Percentiles rank a stretch among this genome's conserved stretches.
Evolutionary conservation across 208 protist species (phyloP).

Genomic region (Leishmania guyanensis): DNA sequence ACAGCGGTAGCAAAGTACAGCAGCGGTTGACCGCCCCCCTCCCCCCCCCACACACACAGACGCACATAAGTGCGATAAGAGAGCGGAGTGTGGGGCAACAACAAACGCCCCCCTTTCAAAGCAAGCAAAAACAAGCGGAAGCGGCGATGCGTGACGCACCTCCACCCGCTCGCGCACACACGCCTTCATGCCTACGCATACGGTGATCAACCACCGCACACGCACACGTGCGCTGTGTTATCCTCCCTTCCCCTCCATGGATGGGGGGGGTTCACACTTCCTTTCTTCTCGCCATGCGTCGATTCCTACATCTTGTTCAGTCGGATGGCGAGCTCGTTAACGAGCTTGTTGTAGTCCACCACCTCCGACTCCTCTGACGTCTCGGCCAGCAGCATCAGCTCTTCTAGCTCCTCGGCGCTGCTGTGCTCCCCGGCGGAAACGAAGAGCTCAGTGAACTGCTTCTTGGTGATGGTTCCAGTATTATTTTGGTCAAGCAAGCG

Average conservation of each 20-base stretch:
- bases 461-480: conserved; percentile 71
- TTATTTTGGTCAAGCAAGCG: conserved; percentile 69
- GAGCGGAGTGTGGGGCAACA: no score
- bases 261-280: not conserved
- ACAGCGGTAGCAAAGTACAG: no score
- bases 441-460: conserved; percentile 72
- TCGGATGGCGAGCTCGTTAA: conserved; percentile 49
- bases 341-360: conserved; percentile 79
- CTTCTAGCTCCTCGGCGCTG: conserved; percentile 81
- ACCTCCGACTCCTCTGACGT: conserved; percentile 51
- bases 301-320: conserved; percentile 54
- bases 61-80: no score
- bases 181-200: no score
- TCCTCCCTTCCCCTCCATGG: not conserved
- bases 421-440: conserved; percentile 81
- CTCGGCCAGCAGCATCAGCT: conserved; percentile 68
- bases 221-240: not conserved
- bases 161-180: no score
- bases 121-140: no score
- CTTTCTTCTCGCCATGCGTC: not conserved
- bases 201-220: not conserved
- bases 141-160: no score
- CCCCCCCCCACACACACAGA: no score
- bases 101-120: no score
- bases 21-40: no score